Conservation (phyloP, 805 yeast genomes). For the Kuraishia molischiana region DNA sequence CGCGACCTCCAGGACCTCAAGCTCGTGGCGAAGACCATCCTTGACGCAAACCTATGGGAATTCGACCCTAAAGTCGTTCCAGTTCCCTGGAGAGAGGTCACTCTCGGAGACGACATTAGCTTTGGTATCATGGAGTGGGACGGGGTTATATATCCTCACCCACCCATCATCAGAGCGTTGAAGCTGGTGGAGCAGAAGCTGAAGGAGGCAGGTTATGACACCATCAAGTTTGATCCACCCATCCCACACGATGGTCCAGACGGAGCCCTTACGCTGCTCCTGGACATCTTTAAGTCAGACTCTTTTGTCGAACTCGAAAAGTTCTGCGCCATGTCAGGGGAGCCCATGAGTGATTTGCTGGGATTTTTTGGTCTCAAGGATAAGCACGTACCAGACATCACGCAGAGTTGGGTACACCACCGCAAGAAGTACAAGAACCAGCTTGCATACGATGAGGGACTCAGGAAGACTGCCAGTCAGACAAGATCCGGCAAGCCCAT, state of each 20-base stretch:
- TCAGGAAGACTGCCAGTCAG: constrained; percentile 39
- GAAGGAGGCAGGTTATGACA: constrained; percentile 36
- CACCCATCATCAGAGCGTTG: constrained; percentile 39
- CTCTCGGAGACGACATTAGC: constrained; percentile 12
- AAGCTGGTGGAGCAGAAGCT: constrained; percentile 19
- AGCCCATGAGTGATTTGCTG: constrained; percentile 14
- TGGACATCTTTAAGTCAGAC: constrained; percentile 32
- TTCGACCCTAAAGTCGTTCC: constrained; percentile 34
- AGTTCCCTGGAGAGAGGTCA: constrained; percentile 30
- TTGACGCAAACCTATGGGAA: constrained; percentile 33
- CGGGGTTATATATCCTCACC: constrained; percentile 34
- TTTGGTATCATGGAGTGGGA: constrained; percentile 33
- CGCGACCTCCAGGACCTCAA: constrained; percentile 39
- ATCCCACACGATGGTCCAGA: constrained; percentile 26
- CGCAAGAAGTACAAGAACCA: constrained; percentile 20
- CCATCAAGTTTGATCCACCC: constrained; percentile 36
- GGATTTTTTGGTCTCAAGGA: constrained; percentile 17
- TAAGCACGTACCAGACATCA: constrained; percentile 28
- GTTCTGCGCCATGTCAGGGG: constrained; percentile 17
- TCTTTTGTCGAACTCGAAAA: constrained; percentile 22
- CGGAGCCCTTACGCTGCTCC: constrained; percentile 20
- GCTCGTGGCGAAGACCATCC: constrained; percentile 29
- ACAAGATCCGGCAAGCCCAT: constrained; percentile 37
- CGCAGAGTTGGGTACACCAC: constrained; percentile 36
- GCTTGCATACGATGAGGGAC: constrained; percentile 22